A percentile compares a stretch with the other conserved stretches of the same genome.
Conservation (phyloP, 305 asterid genomes). For the Petunia hybrid region DNA sequence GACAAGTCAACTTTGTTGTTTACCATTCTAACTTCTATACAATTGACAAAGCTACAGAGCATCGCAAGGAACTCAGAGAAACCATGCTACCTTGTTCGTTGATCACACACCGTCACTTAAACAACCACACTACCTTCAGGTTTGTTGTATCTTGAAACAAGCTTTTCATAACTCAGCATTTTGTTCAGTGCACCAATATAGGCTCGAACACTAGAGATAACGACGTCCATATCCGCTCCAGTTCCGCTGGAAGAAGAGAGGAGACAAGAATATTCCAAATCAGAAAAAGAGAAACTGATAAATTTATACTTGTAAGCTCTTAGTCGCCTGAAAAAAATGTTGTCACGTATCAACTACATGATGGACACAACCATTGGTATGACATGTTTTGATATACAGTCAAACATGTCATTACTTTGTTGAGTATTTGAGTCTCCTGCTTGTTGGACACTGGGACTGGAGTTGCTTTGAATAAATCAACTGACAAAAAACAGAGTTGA, state of each 20-base stretch:
- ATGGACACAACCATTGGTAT: not conserved
- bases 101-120: not conserved
- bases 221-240: conserved; percentile 92
- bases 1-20: not conserved
- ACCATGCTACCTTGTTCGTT: not conserved
- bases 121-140: conserved; percentile 27
- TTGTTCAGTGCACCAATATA: conserved; percentile 92
- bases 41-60: not conserved
- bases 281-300: not conserved
- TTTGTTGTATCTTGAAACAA: conserved; percentile 28
- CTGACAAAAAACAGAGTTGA: not conserved
- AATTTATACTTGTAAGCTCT: not conserved
- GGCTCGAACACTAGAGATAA: conserved; percentile 88
- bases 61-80: no score
- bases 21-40: not conserved
- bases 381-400: not conserved
- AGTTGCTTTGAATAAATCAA: not conserved
- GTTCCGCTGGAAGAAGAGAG: conserved; percentile 64
- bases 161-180: conserved; percentile 58
- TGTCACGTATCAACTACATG: not conserved
- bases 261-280: not conserved
- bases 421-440: not conserved
- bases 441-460: not conserved
- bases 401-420: not conserved
- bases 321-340: not conserved